Evolutionary conservation across 805 yeast genomes (phyloP).

Genomic region (Yamadazyma kitorensis): DNA sequence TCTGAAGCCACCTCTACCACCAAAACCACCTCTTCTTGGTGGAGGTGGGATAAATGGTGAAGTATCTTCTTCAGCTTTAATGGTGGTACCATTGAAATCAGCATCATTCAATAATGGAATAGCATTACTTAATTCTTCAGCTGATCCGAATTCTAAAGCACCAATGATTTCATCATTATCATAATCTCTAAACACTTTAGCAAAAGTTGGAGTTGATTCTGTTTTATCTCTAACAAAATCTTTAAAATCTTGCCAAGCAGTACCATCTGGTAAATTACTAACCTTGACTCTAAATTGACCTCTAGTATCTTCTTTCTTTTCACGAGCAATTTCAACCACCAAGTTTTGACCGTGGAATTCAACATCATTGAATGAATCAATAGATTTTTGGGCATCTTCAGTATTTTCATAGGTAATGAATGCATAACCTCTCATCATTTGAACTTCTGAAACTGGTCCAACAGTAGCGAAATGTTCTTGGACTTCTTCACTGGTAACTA

Average conservation of each 20-base stretch:
- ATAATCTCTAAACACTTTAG: conserved; percentile 48
- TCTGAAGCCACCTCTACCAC: conserved; percentile 34
- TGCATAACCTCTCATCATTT: conserved; percentile 79
- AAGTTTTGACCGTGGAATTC: conserved; percentile 50
- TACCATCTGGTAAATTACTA: conserved; percentile 66
- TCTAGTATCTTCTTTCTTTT: conserved; percentile 57
- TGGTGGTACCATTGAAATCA: conserved; percentile 65
- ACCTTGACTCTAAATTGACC: conserved; percentile 74
- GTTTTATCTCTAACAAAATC: conserved; percentile 84
- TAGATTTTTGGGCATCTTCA: conserved; percentile 50
- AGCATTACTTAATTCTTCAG: conserved; percentile 75
- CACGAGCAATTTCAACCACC: conserved; percentile 54
- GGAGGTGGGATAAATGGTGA: conserved; percentile 55
- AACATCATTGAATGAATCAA: conserved; percentile 42
- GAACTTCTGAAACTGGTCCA: conserved; percentile 68
- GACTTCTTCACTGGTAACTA: conserved; percentile 48
- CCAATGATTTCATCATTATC: conserved; percentile 46
- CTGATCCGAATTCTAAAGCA: conserved; percentile 55
- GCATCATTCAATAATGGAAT: conserved; percentile 68
- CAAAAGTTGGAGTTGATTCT: conserved; percentile 60
- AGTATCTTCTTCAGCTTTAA: conserved; percentile 77
- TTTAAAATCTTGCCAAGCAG: conserved; percentile 86
- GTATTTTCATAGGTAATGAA: conserved; percentile 79
- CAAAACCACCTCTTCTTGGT: conserved; percentile 38
- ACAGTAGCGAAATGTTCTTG: conserved; percentile 65